Evolutionary conservation across 257 asterid species (phyloP), one percentile per base, ranked within the genome.

Genomic region (Lantana camara): DNA sequence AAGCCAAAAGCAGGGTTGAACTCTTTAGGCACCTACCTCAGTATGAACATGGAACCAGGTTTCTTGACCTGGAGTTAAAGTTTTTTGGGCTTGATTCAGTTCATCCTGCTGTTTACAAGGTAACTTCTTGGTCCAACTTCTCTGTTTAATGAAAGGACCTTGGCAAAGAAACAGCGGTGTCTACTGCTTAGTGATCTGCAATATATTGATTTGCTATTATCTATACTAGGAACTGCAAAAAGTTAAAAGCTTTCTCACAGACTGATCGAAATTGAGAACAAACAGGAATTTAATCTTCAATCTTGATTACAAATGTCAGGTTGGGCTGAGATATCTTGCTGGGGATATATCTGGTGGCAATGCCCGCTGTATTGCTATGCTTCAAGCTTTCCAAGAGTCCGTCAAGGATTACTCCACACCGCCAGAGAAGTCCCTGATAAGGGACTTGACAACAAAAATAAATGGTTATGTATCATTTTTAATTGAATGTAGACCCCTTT

Each of bases 281-380:
- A 34, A 3, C 29, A 40, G 11, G 34, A 58, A 17, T 52, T 21
- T 75, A 15, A 35, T 38, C 4, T 42, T 45, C 22, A 5, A 66
- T 51, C 7, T 64, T 44, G 38, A 44, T 44, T 76, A 42, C 68
- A 51, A 62, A 15, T 77, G 64, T 72, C 91, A 91, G 98, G 98
- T 84, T 68, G 98, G 98, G 49, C 78, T 86, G 59, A 80, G 91
- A 74, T 86, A 86, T 71, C 75, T 91, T 75, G 76, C 94, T 71
- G 98, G 96, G 59, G 95, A 84, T 72, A 91, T 88, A 57, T 82
- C 90, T 60, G 98, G 95, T 65, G 96, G 98, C 63, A 91, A 91
- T 81, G 90, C 98, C 42, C 95, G 95, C 14, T 91, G 98, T 71
- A 78, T 88, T 64, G 96, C 95, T 14, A 91, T 91, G 98, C 98